Evolutionary conservation across 31 red algal genomes (phyloP).

Genomic region (Endocladia muricata): DNA sequence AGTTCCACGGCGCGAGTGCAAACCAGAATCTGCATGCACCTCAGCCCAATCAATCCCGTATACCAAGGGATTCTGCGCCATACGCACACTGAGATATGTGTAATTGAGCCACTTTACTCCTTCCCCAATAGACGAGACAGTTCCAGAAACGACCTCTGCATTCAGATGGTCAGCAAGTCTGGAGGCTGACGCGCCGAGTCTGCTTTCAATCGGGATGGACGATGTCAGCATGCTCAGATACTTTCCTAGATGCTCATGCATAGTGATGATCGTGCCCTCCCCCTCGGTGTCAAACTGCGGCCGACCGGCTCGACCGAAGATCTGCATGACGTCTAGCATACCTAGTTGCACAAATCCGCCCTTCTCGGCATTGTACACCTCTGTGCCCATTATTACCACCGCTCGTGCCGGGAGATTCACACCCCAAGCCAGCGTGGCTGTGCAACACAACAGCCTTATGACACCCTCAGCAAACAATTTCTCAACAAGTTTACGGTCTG

Average conservation of each 20-base stretch:
- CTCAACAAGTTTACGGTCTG: conserved; percentile 87
- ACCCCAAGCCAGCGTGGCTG: conserved; percentile 98
- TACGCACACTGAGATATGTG: conserved; percentile 84
- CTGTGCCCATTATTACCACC: conserved; percentile 94
- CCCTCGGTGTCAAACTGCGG: conserved; percentile 96
- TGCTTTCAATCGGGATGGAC: conserved; percentile 93
- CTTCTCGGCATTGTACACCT: conserved; percentile 87
- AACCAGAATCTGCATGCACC: conserved; percentile 56
- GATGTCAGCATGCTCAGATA: conserved; percentile 84
- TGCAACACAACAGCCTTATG: conserved; percentile 81
- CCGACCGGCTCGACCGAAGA: conserved; percentile 93
- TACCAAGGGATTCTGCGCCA: conserved; percentile 84
- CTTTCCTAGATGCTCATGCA: conserved; percentile 73
- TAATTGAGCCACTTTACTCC: conserved; percentile 89
- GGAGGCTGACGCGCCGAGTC: conserved; percentile 77
- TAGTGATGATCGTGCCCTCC: conserved; percentile 93
- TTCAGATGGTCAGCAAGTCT: conserved; percentile 92
- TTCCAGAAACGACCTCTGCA: conserved; percentile 94
- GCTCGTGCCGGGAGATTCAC: conserved; percentile 96
- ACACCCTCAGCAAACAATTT: conserved; percentile 83
- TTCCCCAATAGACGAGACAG: conserved; percentile 82
- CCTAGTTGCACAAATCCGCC: conserved; percentile 92
- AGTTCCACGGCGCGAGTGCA: conserved; percentile 60
- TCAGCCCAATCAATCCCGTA: conserved; percentile 94
- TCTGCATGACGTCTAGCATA: conserved; percentile 95